Evolutionary conservation across 805 yeast genomes (phyloP), one percentile per base, ranked within the genome.

Genomic region (Teunomyces lycoperdinae): DNA sequence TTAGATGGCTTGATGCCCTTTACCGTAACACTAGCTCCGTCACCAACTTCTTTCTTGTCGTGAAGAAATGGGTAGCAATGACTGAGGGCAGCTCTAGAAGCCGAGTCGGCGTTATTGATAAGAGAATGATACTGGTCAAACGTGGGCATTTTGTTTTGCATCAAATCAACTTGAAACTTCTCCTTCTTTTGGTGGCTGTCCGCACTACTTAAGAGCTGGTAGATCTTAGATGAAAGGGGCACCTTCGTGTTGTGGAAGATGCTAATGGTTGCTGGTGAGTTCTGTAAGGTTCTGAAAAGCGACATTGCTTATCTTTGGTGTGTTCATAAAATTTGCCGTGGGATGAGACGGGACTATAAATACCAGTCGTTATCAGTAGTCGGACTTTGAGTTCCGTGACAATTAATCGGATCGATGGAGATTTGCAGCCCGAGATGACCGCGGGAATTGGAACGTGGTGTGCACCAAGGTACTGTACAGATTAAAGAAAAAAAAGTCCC

Each of bases 231-330:
- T 48, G 68, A 66, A 26, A 60, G 57, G 3, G 74, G 70, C 36
- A 71, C 55, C 33, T 61, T 63, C 31, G 64, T 55, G 54, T 69
- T 70, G 58, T 72, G 76, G 61, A 72, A 73, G 34, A 73, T 70
- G 45, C 70, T 56, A 39, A 73, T 63, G 8, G 71, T 69, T 39
- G 74, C 73, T 5, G 76, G 75, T 9, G 72, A 61, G 57, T 61
- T 57, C 48, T 73, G 77, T 44, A 73, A 62, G 10, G 75, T 64
- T 63, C 64, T 71, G 58, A 73, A 73, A 51, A 73, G 68, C 30
- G 74, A 66, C 73, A 68, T 69, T 45, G 40, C 9, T 13, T 14
- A 24, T 14, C 16, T 36, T 36, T 8, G 13, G 8, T 8, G 13
- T 14, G 16, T 6, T 13, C 4, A 13, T 32, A 3, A 32, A 32